phyloP scores from a whole-genome alignment of 148 eudicot species.

The Diospyros kaki region DNA sequence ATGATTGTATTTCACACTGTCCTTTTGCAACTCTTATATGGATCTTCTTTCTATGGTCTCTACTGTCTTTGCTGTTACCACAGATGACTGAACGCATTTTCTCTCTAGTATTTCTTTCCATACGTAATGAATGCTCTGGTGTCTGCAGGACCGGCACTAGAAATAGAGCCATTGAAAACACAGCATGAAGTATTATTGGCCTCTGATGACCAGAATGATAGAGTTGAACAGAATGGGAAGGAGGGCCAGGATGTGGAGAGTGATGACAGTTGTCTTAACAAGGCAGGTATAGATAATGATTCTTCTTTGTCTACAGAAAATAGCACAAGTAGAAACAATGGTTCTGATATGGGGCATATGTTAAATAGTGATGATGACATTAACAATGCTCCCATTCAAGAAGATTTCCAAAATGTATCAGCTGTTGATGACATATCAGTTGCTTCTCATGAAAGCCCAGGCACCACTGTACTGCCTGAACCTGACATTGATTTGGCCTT shows the following conservation, averaged over 20 bases:
- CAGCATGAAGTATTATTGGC: slow-evolving; percentile 53
- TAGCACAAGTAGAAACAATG: slow-evolving; percentile 25
- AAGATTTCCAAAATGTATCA: slow-evolving; percentile 32
- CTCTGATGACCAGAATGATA: slow-evolving; percentile 37
- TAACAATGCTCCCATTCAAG: slow-evolving; percentile 24
- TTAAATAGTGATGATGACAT: slow-evolving; percentile 23
- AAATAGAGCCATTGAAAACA: slow-evolving; percentile 59
- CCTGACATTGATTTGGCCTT: slow-evolving; percentile 31
- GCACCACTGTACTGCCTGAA: slow-evolving; percentile 22
- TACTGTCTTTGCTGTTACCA: not conserved
- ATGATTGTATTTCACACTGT: not conserved
- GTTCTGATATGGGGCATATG: slow-evolving; percentile 22
- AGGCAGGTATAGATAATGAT: slow-evolving; percentile 31
- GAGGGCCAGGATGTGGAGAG: slow-evolving; percentile 24
- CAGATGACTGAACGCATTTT: slow-evolving; percentile 1
- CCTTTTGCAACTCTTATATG: slow-evolving; percentile 2
- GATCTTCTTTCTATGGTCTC: not conserved
- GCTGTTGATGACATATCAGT: slow-evolving; percentile 23
- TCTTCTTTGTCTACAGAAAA: slow-evolving; percentile 32
- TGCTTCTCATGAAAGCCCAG: slow-evolving; percentile 26
- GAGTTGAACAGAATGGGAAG: slow-evolving; percentile 29
- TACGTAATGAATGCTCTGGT: slow-evolving; percentile 7
- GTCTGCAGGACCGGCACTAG: slow-evolving; percentile 42
- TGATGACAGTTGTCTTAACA: slow-evolving; percentile 24
- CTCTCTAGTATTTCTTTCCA: slow-evolving; percentile 4